Conservation (phyloP, 2,329 filamentous ascomycete species). For the Metarhizium anisopliae region DNA sequence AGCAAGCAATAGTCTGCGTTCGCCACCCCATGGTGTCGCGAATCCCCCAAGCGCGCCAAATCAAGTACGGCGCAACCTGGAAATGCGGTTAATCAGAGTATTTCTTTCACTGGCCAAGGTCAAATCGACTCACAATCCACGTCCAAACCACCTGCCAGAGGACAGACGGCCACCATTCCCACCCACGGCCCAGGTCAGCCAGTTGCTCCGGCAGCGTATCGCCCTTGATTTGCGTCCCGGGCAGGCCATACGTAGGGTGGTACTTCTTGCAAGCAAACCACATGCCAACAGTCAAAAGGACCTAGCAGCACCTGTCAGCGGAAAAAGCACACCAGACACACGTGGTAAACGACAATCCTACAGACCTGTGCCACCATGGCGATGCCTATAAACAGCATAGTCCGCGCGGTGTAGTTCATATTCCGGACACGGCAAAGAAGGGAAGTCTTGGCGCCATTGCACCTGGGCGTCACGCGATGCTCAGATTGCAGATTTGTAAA, state of each 20-base stretch:
- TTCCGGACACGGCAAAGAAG: constrained; percentile 26
- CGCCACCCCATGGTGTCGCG: constrained; percentile 57
- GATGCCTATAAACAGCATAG: constrained; percentile 35
- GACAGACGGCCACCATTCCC: constrained; percentile 50
- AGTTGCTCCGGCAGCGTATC: constrained; percentile 29
- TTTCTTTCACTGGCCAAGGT: constrained; percentile 20
- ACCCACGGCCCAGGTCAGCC: constrained; percentile 35
- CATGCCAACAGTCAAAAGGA: constrained; percentile 42
- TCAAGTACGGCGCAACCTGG: constrained; percentile 3
- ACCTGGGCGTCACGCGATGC: constrained; percentile 12
- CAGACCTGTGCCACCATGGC: constrained; percentile 41
- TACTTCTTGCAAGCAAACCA: constrained; percentile 50
- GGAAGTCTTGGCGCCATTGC: constrained; percentile 16
- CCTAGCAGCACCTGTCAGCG: constrained; percentile 21
- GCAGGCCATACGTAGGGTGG: constrained; percentile 40
- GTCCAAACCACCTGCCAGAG: constrained; percentile 50
- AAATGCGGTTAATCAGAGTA: neutral
- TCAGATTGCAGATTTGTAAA: constrained; percentile 16
- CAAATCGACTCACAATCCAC: constrained; percentile 46
- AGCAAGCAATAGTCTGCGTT: constrained; percentile 46
- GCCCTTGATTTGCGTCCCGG: constrained; percentile 24
- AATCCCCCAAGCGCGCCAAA: constrained; percentile 53
- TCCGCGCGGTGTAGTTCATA: constrained; percentile 27
- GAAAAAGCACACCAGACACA: neutral
- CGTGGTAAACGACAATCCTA: neutral